Base-by-base conservation (phyloP, 371 early-diverging fungal species). In the Mortierella sp. region DNA sequence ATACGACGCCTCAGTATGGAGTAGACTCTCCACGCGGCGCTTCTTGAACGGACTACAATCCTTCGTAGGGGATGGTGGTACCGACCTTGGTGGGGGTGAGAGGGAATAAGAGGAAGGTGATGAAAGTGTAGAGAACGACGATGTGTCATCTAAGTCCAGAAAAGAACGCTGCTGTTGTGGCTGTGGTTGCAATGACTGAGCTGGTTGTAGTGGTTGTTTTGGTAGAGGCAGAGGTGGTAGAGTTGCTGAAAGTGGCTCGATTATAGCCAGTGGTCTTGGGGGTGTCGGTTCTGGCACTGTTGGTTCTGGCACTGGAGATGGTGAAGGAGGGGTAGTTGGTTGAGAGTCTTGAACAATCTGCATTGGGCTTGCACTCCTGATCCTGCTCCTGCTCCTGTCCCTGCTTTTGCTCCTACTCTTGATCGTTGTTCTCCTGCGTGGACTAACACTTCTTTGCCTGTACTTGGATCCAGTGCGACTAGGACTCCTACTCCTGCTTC, bases 121-220 rank as follows among this genome's bases (percentile, higher is more conserved):
- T 13, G 86, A 85, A 9, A 85, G 71, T 6, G 82, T 86, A 7
- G 86, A 86, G 50, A 78, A 44, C 31, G 86, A 82, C 47, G 82
- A 86, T 2, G 80, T 57, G 21, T 82, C 80, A 50, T 86, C 86
- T 31, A 81, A 63, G 31, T 84, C 85, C 10, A 70, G 78, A 38
- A 72, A 79, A 28, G 58, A 26, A 48, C 16, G 55, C 72, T 78
- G 81, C 26, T 73, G 77, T 26, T 50, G 77, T 8, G 75, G 77
- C 8, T 72, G 78, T 31, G 71, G 72, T 72, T 45, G 76, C 44
- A 73, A 58, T 55, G 76, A 72, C 44, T 79, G 76, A 24, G 54
- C 50, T 55, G 71, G 21, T 42, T 54, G 48, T 28, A 72, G 47
- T 28, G 58, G 71, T 26, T 68, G 76, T 26, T 50, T 75, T 3